These are phyloP conservation scores for Phaeosphaeria sp. DNA, from an alignment of 2,329 filamentous ascomycete genomes.

Conservation along the genomic window DNA sequence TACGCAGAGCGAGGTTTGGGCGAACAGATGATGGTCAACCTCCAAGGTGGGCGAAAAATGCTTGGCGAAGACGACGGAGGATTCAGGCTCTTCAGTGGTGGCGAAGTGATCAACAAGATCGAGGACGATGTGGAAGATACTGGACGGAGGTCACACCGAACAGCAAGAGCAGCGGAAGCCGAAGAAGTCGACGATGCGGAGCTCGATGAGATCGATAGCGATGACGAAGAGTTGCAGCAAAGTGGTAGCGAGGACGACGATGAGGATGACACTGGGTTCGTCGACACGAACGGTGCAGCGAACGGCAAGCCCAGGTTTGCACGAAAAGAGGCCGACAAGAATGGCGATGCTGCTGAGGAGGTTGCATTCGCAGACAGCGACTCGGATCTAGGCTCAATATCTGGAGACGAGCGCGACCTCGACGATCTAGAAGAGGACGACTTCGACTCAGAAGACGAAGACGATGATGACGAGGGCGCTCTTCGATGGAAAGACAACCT, in stretches of 20 bases:
- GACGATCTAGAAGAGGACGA: conserved; percentile 54
- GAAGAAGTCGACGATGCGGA: conserved; percentile 61
- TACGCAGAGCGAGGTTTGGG: conserved; percentile 84
- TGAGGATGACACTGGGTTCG: conserved; percentile 57
- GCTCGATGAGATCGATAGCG: conserved; percentile 55
- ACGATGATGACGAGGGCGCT: conserved; percentile 74
- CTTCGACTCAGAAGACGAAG: conserved; percentile 60
- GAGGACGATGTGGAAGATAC: conserved; percentile 63
- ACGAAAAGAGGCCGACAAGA: conserved; percentile 37
- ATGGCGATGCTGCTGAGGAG: conserved; percentile 63
- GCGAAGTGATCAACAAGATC: conserved; percentile 68
- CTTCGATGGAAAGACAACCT: conserved; percentile 90
- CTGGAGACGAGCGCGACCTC: conserved; percentile 58
- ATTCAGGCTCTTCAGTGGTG: conserved; percentile 84
- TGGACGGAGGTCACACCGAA: conserved; percentile 62
- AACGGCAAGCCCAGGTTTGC: conserved; percentile 43
- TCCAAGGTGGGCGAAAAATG: conserved; percentile 82
- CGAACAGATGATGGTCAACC: conserved; percentile 89
- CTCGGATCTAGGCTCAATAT: conserved; percentile 91
- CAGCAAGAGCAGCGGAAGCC: conserved; percentile 55
- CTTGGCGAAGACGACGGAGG: conserved; percentile 84
- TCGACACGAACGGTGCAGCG: conserved; percentile 49
- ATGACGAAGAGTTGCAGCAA: conserved; percentile 62
- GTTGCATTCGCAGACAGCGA: conserved; percentile 95
- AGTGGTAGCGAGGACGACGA: conserved; percentile 57